Evolutionary conservation across 2,329 filamentous ascomycete genomes (phyloP).

Genomic region (Nemania serpens): DNA sequence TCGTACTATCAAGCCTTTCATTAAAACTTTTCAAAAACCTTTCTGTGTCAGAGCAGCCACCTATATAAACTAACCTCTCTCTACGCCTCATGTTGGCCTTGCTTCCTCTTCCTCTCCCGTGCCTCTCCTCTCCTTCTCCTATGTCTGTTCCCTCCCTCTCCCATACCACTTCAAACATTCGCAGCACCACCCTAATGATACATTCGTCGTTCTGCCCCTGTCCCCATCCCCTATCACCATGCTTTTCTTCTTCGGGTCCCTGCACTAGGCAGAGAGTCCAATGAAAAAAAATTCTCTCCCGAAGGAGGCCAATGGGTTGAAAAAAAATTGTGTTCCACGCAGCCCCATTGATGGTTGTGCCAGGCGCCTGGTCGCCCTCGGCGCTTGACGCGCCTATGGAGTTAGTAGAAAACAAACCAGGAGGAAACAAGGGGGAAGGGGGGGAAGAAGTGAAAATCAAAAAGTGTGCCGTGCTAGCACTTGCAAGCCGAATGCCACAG

Average conservation of each 20-base stretch:
- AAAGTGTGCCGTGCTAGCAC: constrained; percentile 1
- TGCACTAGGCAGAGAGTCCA: constrained; percentile 54
- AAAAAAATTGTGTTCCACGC: constrained; percentile 14
- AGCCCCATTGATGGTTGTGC: constrained; percentile 5
- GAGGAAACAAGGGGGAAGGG: not conserved
- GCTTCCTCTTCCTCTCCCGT: not conserved
- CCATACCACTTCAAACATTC: not conserved
- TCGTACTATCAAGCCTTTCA: too few species aligned
- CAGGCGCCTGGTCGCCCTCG: constrained; percentile 20
- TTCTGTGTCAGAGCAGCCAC: too few species aligned
- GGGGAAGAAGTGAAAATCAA: constrained; percentile 1
- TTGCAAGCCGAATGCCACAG: not conserved
- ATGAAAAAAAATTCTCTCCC: constrained; percentile 50
- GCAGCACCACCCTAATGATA: not conserved
- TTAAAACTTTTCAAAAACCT: too few species aligned
- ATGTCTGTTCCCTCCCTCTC: not conserved
- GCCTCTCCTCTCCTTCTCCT: too few species aligned
- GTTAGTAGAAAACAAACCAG: constrained; percentile 6
- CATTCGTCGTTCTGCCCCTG: too few species aligned
- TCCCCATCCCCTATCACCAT: not conserved
- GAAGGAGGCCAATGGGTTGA: constrained; percentile 3
- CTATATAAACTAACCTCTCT: too few species aligned
- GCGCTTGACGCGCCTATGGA: constrained; percentile 14
- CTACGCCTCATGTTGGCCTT: too few species aligned
- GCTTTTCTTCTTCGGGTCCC: constrained; percentile 14